phyloP scores from a whole-genome alignment of 2,329 filamentous ascomycete species.

The Monosporascus sp. region DNA sequence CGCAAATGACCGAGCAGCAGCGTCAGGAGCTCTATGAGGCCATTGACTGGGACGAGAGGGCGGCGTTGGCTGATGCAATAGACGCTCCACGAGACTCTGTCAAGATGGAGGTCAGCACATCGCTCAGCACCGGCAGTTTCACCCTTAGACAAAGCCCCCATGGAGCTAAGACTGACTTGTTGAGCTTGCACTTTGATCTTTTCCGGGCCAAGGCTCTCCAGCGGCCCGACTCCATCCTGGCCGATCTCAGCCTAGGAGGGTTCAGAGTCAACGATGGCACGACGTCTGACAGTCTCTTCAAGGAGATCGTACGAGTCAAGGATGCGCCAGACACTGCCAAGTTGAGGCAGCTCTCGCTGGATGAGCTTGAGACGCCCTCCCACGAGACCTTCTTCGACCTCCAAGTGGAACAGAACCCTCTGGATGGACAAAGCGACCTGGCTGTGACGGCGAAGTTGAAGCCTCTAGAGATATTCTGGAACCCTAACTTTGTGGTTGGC shows the following conservation, averaged over 20 bases:
- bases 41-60: slow-evolving; percentile 98
- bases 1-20: slow-evolving; percentile 89
- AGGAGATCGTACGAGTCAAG: slow-evolving; percentile 94
- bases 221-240: slow-evolving; percentile 82
- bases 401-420: slow-evolving; percentile 88
- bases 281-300: slow-evolving; percentile 82
- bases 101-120: slow-evolving; percentile 88
- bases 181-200: slow-evolving; percentile 89
- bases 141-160: slow-evolving; percentile 84
- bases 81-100: slow-evolving; percentile 87
- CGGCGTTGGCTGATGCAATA: slow-evolving; percentile 78
- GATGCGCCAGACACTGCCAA: slow-evolving; percentile 58
- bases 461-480: slow-evolving; percentile 96
- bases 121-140: slow-evolving; percentile 92
- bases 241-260: slow-evolving; percentile 85
- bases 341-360: slow-evolving; percentile 45
- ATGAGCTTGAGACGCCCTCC: slow-evolving; percentile 45
- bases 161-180: slow-evolving; percentile 69
- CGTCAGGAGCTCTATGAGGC: slow-evolving; percentile 94
- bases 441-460: slow-evolving; percentile 87
- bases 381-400: slow-evolving; percentile 85
- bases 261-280: slow-evolving; percentile 94
- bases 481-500: slow-evolving; percentile 86
- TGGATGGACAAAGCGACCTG: slow-evolving; percentile 88
- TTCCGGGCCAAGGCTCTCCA: slow-evolving; percentile 89